Evolutionary conservation across 805 yeast genomes (phyloP), one percentile per base, ranked within the genome.

Genomic region (Tetrapisispora nanseiensis): DNA sequence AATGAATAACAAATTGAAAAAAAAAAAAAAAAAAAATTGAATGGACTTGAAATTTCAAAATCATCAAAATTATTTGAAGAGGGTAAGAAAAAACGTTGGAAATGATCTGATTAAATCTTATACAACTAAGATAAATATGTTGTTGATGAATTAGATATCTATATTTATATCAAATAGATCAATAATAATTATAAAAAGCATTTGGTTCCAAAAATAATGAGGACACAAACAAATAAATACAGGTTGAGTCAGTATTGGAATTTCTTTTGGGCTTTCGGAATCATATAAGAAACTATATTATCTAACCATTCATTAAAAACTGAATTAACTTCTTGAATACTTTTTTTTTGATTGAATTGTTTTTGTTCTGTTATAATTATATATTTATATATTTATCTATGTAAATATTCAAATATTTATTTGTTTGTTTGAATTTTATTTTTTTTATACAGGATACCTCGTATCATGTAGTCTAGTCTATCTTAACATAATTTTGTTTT

Each of bases 401-500:
- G n/a, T n/a, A n/a, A n/a, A n/a, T n/a, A n/a, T n/a, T n/a, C n/a
- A n/a, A n/a, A n/a, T n/a, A n/a, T n/a, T 31, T 31, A 5, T 11
- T 31, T 19, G 12, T 30, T 10, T 30, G n/a, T n/a, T 30, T 30
- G 10, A 21, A 12, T n/a, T 33, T 13, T 32, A 18, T 16, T 18
- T 8, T 8, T 18, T 19, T 12, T 33, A 6, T 7, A 33, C 5
- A 6, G 19, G 33, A 27, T 4, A 27, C n/a, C 6, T 27, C 4
- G 11, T 13, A 30, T 5, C n/a, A 30, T 18, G 12, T 16, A 11
- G 21, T 22, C 18, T 31, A 34, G 20, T 37, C 53, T 44, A 54
- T 46, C 37, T 61, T 62, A 4, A 58, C 49, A 41, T 46, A 62
- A 32, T 62, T 65, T 18, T 74, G 78, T 37, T 68, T 70, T n/a